A percentile compares a stretch with the other conserved stretches of the same genome.
Evolutionary conservation across 208 protist species (phyloP).

Genomic region (Acanthamoeba healyi): DNA sequence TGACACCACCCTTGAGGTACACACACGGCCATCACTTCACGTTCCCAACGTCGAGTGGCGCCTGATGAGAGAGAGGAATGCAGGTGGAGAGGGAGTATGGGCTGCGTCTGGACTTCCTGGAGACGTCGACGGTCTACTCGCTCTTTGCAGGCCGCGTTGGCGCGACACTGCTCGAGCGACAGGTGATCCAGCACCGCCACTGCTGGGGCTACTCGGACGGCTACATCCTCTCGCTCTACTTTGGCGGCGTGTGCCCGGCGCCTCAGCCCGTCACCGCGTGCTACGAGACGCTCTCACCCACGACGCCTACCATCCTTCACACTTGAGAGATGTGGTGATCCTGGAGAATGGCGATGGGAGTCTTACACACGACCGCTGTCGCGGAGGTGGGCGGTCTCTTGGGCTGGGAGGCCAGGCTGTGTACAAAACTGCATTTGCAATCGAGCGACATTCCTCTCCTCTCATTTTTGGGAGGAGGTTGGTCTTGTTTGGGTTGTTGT

Average conservation of each 20-base stretch:
- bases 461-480: too few species aligned
- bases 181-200: conserved; percentile 48
- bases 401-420: too few species aligned
- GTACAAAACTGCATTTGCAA: too few species aligned
- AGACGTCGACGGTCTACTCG: conserved; percentile 33
- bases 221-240: conserved; percentile 38
- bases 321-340: too few species aligned
- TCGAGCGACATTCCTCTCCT: too few species aligned
- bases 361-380: too few species aligned
- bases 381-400: too few species aligned
- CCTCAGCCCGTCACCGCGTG: neutral
- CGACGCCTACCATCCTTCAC: too few species aligned
- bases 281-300: conserved; percentile 19
- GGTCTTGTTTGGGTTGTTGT: too few species aligned
- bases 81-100: conserved; percentile 22
- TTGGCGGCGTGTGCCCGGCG: conserved; percentile 7
- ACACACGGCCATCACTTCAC: too few species aligned
- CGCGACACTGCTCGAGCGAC: conserved; percentile 4
- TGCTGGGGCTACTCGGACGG: conserved; percentile 20
- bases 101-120: conserved; percentile 29
- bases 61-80: too few species aligned
- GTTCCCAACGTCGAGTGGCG: neutral
- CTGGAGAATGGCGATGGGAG: too few species aligned
- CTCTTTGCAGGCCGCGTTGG: neutral
- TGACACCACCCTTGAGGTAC: neutral